Base-by-base conservation (phyloP, 768 basidiomycete genomes). In the Lentinula detonsa region DNA sequence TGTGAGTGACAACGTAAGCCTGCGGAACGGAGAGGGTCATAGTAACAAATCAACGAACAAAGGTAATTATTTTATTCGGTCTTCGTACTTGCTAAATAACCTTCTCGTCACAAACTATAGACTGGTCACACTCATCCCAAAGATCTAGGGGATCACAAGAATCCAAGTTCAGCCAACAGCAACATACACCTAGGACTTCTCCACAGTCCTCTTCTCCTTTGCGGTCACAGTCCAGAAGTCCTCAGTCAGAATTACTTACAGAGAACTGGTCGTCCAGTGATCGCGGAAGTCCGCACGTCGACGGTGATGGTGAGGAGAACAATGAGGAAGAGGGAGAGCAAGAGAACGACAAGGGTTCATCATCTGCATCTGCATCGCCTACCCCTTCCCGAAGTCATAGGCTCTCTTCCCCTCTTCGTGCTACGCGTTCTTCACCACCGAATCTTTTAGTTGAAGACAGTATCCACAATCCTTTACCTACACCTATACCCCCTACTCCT, bases 211-310 rank as follows among this genome's bases (percentile, higher is more conserved):
- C 55, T 13, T 28, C 11, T 28, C 23, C 23, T 5, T 21, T 39
- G 28, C 28, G 3, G 28, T 28, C 28, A 3, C 28, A 28, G 28
- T 28, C 28, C 28, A 28, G 28, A 28, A 28, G 54, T 40, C 39
- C 40, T 43, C 31, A 34, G n/a, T 43, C 53, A 21, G 35, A 21
- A 39, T 28, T 16, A 6, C 18, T 59, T 18, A 23, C 57, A 42
- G 23, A 39, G 7, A 39, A 49, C n/a, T 59, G 57, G 57, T 50
- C 57, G 5, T 16, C 28, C n/a, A 59, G 57, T 40, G 57, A 48
- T 33, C 16, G 46, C 5, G 57, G 48, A 15, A 35, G 31, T 35
- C 42, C 57, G 37, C 9, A 39, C 9, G 37, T 8, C 13, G 37
- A 6, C 9, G 37, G 37, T 13, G 37, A 39, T 8, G 37, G 37